Evolutionary conservation across 495 filamentous ascomycete genomes (phyloP).

Genomic region (Venustampulla echinocandica): DNA sequence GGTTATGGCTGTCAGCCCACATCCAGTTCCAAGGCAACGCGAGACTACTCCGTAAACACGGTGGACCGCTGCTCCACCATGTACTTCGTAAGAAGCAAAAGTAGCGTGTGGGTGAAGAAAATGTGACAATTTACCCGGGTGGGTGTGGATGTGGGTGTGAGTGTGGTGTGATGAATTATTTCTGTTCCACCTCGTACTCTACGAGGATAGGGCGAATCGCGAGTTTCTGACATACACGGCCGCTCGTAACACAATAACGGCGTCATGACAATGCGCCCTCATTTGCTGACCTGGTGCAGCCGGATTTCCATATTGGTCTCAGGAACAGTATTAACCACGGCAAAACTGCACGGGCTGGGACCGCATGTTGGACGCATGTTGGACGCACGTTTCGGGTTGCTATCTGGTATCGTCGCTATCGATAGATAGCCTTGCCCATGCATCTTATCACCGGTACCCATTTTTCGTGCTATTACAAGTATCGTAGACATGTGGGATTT

Average conservation of each 20-base stretch:
- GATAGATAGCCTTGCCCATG: neutral
- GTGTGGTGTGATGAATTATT: neutral
- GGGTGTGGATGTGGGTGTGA: too few species aligned
- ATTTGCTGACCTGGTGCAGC: neutral
- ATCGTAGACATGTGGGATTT: neutral
- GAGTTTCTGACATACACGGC: neutral
- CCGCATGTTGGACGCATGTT: too few species aligned
- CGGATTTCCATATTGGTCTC: neutral
- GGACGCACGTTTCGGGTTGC: too few species aligned
- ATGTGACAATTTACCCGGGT: too few species aligned
- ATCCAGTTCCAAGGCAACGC: too few species aligned
- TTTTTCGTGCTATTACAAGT: neutral
- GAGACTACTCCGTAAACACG: neutral
- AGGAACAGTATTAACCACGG: neutral
- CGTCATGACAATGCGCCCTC: neutral
- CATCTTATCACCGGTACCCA: neutral
- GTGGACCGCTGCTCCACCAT: neutral
- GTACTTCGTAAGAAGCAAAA: neutral
- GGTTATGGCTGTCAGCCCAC: too few species aligned
- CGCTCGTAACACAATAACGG: neutral
- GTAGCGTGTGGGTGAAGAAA: too few species aligned
- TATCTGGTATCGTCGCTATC: conserved; percentile 4
- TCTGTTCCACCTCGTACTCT: neutral
- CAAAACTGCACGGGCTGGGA: neutral
- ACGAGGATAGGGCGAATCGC: neutral